Percentiles rank a stretch among this genome's conserved stretches.
These are phyloP conservation scores for Xylaria sp. DNA, from an alignment of 2,329 filamentous ascomycete species.

Conservation along the genomic window DNA sequence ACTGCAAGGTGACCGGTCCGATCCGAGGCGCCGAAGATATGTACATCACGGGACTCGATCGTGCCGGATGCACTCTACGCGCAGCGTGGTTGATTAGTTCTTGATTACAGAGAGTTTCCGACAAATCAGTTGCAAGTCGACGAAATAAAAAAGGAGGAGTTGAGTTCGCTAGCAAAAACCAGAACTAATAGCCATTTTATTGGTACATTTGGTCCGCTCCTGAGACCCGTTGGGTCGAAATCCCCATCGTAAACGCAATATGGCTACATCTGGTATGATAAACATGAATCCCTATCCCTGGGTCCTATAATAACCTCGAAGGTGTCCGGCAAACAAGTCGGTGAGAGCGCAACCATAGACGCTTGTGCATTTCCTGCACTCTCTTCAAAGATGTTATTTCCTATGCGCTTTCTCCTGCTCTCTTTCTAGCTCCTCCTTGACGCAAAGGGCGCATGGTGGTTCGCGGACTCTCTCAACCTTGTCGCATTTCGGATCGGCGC, in stretches of 20 bases:
- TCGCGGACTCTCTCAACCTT: slow-evolving; percentile 30
- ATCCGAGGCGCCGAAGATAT: neutral
- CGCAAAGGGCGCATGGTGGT: slow-evolving; percentile 26
- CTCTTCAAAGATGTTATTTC: neutral
- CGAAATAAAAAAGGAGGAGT: neutral
- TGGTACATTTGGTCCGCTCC: neutral
- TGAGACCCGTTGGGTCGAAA: neutral
- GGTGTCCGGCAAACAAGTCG: neutral
- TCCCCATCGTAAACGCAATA: neutral
- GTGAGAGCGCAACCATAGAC: too few species aligned
- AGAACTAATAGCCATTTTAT: slow-evolving; percentile 1
- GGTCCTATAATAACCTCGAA: neutral
- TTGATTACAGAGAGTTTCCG: neutral
- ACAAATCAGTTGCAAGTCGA: neutral
- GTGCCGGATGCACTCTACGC: neutral
- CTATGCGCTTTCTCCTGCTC: slow-evolving; percentile 23
- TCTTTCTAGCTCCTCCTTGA: slow-evolving; percentile 30
- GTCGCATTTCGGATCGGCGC: slow-evolving; percentile 23
- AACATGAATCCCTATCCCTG: neutral
- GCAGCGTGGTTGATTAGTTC: neutral
- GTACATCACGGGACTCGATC: neutral
- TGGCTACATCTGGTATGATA: neutral
- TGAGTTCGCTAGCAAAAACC: neutral
- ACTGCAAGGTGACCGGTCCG: neutral
- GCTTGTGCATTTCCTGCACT: neutral